Conservation (phyloP, 2,329 filamentous ascomycete species). For the Clarireedia sp. region DNA sequence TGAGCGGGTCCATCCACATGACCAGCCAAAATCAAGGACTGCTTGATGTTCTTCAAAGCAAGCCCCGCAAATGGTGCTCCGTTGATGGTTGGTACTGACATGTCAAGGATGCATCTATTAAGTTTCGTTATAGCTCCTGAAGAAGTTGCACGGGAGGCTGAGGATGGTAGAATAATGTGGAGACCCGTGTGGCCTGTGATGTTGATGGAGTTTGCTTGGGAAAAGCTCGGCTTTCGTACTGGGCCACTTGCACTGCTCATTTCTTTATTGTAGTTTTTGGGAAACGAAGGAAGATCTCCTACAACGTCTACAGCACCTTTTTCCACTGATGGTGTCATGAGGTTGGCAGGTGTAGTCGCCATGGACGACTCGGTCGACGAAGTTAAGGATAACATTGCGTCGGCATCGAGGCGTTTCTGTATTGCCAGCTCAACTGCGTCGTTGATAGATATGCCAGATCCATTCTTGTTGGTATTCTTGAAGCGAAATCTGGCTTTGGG, state of each 20-base stretch:
- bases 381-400: conserved; percentile 24
- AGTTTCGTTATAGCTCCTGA: conserved; percentile 68
- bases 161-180: conserved; percentile 69
- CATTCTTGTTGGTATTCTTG: conserved; percentile 49
- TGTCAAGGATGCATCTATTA: conserved; percentile 66
- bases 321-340: conserved; percentile 21
- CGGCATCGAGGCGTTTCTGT: conserved; percentile 37
- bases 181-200: conserved; percentile 60
- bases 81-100: conserved; percentile 58
- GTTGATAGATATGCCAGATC: conserved; percentile 45
- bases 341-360: conserved; percentile 29
- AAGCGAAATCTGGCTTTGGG: conserved; percentile 81
- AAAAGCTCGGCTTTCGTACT: conserved; percentile 56
- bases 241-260: conserved; percentile 34
- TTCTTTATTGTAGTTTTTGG: conserved; percentile 51
- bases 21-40: conserved; percentile 69
- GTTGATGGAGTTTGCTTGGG: conserved; percentile 50
- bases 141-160: conserved; percentile 61
- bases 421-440: conserved; percentile 48
- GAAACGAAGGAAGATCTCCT: conserved; percentile 32
- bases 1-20: conserved; percentile 74
- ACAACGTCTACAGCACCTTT: conserved; percentile 30
- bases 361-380: conserved; percentile 35
- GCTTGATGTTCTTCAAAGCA: conserved; percentile 59
- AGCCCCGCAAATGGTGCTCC: conserved; percentile 63